Conservation (phyloP, 768 basidiomycete genomes). For the Arthromyces matolae region DNA sequence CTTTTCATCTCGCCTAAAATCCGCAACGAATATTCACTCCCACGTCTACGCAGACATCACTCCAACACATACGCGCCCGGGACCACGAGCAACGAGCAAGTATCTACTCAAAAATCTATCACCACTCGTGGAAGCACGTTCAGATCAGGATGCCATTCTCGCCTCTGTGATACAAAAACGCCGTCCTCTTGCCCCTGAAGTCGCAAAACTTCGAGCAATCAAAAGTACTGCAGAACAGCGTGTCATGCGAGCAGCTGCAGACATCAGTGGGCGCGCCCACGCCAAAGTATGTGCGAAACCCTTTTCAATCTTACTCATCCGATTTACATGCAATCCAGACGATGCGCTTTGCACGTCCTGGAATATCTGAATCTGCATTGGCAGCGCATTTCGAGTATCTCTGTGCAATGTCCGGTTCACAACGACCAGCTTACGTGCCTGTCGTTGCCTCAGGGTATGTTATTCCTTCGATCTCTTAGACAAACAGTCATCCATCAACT, state of each 20-base stretch:
- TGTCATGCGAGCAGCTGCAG: constrained; percentile 82
- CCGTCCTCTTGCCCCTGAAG: constrained; percentile 57
- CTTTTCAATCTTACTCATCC: neutral
- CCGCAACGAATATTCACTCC: constrained; percentile 44
- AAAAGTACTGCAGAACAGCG: constrained; percentile 78
- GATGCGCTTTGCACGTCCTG: constrained; percentile 67
- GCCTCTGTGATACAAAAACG: constrained; percentile 47
- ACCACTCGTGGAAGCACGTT: constrained; percentile 23
- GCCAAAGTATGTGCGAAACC: constrained; percentile 55
- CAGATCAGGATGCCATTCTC: constrained; percentile 54
- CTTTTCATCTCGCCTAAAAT: constrained; percentile 58
- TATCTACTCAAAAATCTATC: constrained; percentile 55
- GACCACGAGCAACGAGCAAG: constrained; percentile 40
- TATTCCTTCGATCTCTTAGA: neutral
- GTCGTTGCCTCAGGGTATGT: constrained; percentile 91
- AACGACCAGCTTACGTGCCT: constrained; percentile 94
- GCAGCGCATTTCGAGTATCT: constrained; percentile 88
- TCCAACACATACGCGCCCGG: constrained; percentile 28
- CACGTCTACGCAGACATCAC: constrained; percentile 54
- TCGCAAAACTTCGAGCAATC: constrained; percentile 68
- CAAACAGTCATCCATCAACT: neutral
- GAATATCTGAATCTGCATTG: constrained; percentile 37
- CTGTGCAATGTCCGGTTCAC: constrained; percentile 74
- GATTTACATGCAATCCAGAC: constrained; percentile 43
- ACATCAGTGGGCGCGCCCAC: constrained; percentile 83